Evolutionary conservation across 768 basidiomycete genomes (phyloP).

Genomic region (Amanita exitialis): DNA sequence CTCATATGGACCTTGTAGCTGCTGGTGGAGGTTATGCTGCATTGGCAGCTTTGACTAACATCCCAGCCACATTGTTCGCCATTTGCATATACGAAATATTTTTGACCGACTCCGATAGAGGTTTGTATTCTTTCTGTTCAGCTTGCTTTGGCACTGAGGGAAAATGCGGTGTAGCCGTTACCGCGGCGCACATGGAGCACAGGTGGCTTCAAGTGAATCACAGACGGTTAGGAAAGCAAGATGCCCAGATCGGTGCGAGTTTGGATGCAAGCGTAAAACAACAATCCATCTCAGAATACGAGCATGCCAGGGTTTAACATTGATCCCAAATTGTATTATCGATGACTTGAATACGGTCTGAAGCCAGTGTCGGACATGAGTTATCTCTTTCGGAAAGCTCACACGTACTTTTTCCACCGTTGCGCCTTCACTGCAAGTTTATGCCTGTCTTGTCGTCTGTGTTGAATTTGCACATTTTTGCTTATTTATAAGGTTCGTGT

Average conservation of each 20-base stretch:
- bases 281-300: not conserved
- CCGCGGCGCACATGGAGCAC: not conserved
- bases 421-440: no score
- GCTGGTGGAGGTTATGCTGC: slow-evolving; percentile 49
- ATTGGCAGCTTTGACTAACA: slow-evolving; percentile 54
- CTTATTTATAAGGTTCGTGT: no score
- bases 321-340: not conserved
- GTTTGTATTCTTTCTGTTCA: slow-evolving; percentile 18
- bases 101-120: slow-evolving; percentile 48
- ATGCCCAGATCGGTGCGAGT: not conserved
- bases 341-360: no score
- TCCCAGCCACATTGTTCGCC: slow-evolving; percentile 51
- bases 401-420: no score
- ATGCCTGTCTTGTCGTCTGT: no score
- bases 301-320: not conserved
- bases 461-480: no score
- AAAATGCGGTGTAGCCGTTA: not conserved
- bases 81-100: slow-evolving; percentile 46
- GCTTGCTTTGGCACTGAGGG: not conserved
- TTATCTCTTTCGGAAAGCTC: no score
- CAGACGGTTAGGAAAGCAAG: not conserved
- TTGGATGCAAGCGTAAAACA: not conserved
- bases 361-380: no score
- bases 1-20: slow-evolving; percentile 19
- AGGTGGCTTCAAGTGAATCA: not conserved